phyloP scores from a whole-genome alignment of 1,284 basidiomycete species.

The Cryptococcus deneoformans region DNA sequence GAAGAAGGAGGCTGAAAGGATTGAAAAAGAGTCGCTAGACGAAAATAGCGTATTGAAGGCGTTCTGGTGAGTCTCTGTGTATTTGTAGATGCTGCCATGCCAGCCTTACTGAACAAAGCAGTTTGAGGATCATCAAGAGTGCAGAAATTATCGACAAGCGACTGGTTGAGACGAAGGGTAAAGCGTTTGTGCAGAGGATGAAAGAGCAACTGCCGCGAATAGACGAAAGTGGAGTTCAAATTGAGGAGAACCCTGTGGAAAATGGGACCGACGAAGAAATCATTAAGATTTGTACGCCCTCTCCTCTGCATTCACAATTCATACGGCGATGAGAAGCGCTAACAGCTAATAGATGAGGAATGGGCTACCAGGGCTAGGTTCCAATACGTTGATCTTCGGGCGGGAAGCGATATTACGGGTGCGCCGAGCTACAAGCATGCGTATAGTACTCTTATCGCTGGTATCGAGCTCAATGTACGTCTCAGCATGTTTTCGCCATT shows the following conservation, averaged over 20 bases:
- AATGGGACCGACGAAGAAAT: slow-evolving; percentile 61
- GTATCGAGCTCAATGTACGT: slow-evolving; percentile 13
- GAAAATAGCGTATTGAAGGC: slow-evolving; percentile 40
- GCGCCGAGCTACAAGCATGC: slow-evolving; percentile 18
- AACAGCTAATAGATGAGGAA: slow-evolving; percentile 55
- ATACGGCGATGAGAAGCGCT: slow-evolving; percentile 7
- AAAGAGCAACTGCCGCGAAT: slow-evolving; percentile 71
- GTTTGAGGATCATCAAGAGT: slow-evolving; percentile 73
- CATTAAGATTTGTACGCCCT: slow-evolving; percentile 56
- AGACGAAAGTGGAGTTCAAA: slow-evolving; percentile 54
- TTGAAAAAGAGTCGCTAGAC: slow-evolving; percentile 44
- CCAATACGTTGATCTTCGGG: slow-evolving; percentile 70
- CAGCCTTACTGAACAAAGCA: slow-evolving; percentile 45
- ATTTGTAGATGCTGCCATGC: neutral
- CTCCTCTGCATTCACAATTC: neutral
- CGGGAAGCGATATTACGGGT: neutral
- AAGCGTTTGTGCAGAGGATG: slow-evolving; percentile 72
- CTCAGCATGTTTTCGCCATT: neutral
- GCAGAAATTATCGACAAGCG: slow-evolving; percentile 78
- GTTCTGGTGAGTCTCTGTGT: slow-evolving; percentile 45
- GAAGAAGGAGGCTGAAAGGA: slow-evolving; percentile 6
- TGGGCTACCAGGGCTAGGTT: slow-evolving; percentile 79
- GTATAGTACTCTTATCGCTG: slow-evolving; percentile 14
- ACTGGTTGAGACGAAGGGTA: slow-evolving; percentile 77
- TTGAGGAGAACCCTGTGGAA: neutral